Percentiles rank a stretch among this genome's conserved stretches.
Conservation (phyloP, 106 monocot genomes). For the Platanthera zijinensis region DNA sequence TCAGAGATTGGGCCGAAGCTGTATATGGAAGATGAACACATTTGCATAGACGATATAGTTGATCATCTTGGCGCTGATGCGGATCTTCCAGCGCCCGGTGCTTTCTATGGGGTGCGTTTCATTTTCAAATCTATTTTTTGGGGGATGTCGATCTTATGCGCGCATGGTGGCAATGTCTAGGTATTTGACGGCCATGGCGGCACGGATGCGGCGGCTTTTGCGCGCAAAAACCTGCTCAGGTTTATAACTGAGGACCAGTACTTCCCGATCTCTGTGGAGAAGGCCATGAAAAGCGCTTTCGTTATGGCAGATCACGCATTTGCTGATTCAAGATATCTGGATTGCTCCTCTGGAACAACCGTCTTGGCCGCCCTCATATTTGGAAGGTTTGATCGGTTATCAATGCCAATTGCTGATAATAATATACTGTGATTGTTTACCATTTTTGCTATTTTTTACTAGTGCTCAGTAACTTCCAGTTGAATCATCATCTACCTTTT, state of each 20-base stretch:
- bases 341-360: slow-evolving; percentile 66
- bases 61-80: slow-evolving; percentile 24
- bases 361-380: slow-evolving; percentile 57
- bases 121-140: neutral
- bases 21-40: slow-evolving; percentile 25
- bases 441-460: too few relatives aligned
- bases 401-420: too few relatives aligned
- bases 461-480: too few relatives aligned
- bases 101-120: slow-evolving; percentile 60
- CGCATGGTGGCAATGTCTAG: slow-evolving; percentile 15
- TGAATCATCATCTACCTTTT: too few relatives aligned
- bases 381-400: slow-evolving; percentile 39
- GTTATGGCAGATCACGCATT: slow-evolving; percentile 61
- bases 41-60: slow-evolving; percentile 48
- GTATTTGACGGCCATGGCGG: slow-evolving; percentile 92
- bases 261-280: slow-evolving; percentile 40
- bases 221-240: slow-evolving; percentile 49
- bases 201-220: slow-evolving; percentile 59
- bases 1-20: slow-evolving; percentile 22
- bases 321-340: slow-evolving; percentile 44
- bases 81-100: slow-evolving; percentile 34
- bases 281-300: slow-evolving; percentile 63
- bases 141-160: too few relatives aligned
- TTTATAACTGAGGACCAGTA: slow-evolving; percentile 53
- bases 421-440: too few relatives aligned